Conservation (phyloP, 352 stramenopile species). For the Phytophthora cryptogea region DNA sequence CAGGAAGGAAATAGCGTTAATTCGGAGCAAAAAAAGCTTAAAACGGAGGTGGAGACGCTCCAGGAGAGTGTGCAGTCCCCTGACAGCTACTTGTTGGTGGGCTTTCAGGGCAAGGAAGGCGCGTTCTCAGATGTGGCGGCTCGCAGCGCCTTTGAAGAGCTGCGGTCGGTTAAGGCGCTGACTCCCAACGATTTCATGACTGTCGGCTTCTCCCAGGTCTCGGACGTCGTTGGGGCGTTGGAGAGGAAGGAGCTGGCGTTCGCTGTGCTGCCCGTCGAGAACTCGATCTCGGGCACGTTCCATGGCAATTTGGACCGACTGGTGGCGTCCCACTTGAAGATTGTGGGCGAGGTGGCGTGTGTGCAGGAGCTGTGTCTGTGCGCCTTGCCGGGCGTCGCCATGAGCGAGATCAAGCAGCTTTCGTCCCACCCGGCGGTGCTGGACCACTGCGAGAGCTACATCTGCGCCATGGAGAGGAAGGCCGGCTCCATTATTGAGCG, state of each 20-base stretch:
- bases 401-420: slow-evolving; percentile 57
- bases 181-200: slow-evolving; percentile 61
- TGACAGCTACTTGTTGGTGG: slow-evolving; percentile 56
- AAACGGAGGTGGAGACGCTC: slow-evolving; percentile 1
- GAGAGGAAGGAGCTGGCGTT: slow-evolving; percentile 64
- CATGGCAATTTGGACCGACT: slow-evolving; percentile 72
- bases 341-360: slow-evolving; percentile 72
- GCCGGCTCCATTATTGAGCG: slow-evolving; percentile 59
- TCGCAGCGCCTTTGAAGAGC: slow-evolving; percentile 57
- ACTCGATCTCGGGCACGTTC: slow-evolving; percentile 78
- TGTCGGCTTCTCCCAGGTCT: slow-evolving; percentile 57
- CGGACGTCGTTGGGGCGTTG: slow-evolving; percentile 59
- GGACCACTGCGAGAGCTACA: slow-evolving; percentile 69
- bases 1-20: slow-evolving; percentile 1
- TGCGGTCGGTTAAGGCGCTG: slow-evolving; percentile 49
- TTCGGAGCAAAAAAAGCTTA: slow-evolving; percentile 6
- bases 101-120: slow-evolving; percentile 74
- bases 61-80: background rate
- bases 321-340: slow-evolving; percentile 68
- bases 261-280: slow-evolving; percentile 68
- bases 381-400: slow-evolving; percentile 37
- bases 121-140: slow-evolving; percentile 75
- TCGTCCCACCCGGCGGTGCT: slow-evolving; percentile 68
- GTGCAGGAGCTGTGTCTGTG: slow-evolving; percentile 73
- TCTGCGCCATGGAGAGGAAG: slow-evolving; percentile 65